These are phyloP conservation scores for Inga leiocalycina DNA, from an alignment of 306 rosid genomes.

Conservation along the genomic window DNA sequence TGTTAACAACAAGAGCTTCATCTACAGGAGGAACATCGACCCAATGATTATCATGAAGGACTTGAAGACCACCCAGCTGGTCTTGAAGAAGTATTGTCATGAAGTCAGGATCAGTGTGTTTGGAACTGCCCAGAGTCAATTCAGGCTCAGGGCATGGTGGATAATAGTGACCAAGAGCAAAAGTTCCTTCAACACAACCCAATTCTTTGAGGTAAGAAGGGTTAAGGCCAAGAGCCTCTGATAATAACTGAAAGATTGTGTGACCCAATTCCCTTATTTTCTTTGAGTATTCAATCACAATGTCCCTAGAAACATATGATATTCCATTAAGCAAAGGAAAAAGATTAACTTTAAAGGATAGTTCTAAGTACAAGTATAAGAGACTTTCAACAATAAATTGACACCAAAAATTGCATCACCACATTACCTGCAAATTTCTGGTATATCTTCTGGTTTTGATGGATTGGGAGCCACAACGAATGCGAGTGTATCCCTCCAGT, in stretches of 20 bases:
- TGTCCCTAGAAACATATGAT: conserved; percentile 36
- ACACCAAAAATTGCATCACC: neutral
- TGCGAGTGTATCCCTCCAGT: conserved; percentile 58
- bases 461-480: conserved; percentile 40
- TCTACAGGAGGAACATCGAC: conserved; percentile 37
- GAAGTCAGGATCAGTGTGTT: conserved; percentile 46
- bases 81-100: conserved; percentile 56
- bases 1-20: conserved; percentile 51
- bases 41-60: conserved; percentile 44
- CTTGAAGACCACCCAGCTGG: conserved; percentile 53
- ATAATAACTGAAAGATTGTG: conserved; percentile 49
- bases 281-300: conserved; percentile 44
- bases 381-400: too few species aligned
- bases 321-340: too few species aligned
- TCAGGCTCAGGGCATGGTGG: conserved; percentile 58
- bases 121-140: conserved; percentile 44
- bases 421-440: conserved; percentile 40
- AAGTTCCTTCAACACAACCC: conserved; percentile 40
- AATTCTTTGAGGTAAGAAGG: conserved; percentile 39
- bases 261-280: conserved; percentile 35
- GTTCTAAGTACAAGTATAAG: too few species aligned
- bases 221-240: conserved; percentile 50
- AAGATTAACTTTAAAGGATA: too few species aligned
- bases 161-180: conserved; percentile 46
- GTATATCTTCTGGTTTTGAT: conserved; percentile 40